Evolutionary conservation across 768 basidiomycete genomes (phyloP).

Genomic region (Leccinum pellstonianum): DNA sequence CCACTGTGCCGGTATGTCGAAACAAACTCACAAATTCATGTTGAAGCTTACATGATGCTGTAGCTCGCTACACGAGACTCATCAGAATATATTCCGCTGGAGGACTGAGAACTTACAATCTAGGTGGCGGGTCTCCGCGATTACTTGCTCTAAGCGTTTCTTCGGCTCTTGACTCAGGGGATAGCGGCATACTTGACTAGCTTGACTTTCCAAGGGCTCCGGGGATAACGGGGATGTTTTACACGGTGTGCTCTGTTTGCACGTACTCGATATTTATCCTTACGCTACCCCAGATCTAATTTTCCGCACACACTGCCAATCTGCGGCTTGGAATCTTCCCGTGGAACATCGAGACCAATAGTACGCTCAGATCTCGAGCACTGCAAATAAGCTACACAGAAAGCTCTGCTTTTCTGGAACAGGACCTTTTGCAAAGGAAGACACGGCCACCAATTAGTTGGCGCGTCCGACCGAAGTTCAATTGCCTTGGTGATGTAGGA

Average conservation of each 20-base stretch:
- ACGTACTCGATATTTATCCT: not conserved
- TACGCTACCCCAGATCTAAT: not conserved
- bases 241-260: not conserved
- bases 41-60: not conserved
- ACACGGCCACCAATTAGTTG: not conserved
- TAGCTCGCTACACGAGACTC: not conserved
- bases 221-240: not conserved
- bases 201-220: not conserved
- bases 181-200: not conserved
- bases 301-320: not conserved
- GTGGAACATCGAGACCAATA: not conserved
- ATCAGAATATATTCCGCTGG: not conserved
- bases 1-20: not conserved
- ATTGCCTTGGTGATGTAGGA: not conserved
- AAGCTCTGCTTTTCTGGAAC: not conserved
- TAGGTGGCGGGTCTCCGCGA: not conserved
- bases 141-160: not conserved
- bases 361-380: not conserved
- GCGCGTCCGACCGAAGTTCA: not conserved
- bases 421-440: not conserved
- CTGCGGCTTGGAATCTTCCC: not conserved
- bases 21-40: slow-evolving; percentile 3
- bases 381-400: not conserved
- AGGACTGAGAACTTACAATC: not conserved
- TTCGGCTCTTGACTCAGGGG: not conserved